Base-by-base conservation (phyloP, 371 early-diverging fungal species). In the Mucor lusitanicus region DNA sequence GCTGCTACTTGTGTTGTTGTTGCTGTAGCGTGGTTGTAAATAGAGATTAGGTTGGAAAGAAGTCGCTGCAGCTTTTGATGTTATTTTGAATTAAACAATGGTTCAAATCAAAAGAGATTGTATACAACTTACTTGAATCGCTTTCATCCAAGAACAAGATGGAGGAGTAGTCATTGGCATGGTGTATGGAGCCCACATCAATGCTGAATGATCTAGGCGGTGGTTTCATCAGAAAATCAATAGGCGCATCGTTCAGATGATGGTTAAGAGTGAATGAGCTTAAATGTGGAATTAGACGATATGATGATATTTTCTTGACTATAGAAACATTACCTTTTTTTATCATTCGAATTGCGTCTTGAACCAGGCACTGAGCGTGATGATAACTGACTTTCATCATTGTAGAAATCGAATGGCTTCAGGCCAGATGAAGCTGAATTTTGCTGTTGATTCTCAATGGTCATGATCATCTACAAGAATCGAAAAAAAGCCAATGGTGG, bases 351-450 rank as follows among this genome's bases (percentile, higher is more conserved):
- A 65, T 78, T 79, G 19, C 75, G 74, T 19, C 77, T 63, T 37
- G 81, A 79, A 55, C 65, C 76, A 61, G 81, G 78, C 3, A 78
- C 67, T 30, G 81, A 78, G 25, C 74, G 63, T 27, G 78, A 73
- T 25, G 62, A 25, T 17, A 54, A 30, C 27, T 54, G 54, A 17
- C 27, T 54, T 54, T 54, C 54, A 27, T 54, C 30, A 19, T 58
- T 58, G 35, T 65, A 65, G 25, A 58, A 65, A 57, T 65, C 58
- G 58, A 58, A 65, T 28, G 59, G 25, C 12, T 32, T 7, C 48
- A 48, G 23, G 19, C 48, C 48, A 21, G 48, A 23, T 48, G 23
- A 3, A 11, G 48, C 7, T 32, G 59, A 44, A 30, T 28, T 40
- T 60, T 66, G 60, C 21, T 48, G 48, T 60, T 60, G 60, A 21